Evolutionary conservation across 345 rosid species (phyloP).

Genomic region (Euphorbia pulcherrima): DNA sequence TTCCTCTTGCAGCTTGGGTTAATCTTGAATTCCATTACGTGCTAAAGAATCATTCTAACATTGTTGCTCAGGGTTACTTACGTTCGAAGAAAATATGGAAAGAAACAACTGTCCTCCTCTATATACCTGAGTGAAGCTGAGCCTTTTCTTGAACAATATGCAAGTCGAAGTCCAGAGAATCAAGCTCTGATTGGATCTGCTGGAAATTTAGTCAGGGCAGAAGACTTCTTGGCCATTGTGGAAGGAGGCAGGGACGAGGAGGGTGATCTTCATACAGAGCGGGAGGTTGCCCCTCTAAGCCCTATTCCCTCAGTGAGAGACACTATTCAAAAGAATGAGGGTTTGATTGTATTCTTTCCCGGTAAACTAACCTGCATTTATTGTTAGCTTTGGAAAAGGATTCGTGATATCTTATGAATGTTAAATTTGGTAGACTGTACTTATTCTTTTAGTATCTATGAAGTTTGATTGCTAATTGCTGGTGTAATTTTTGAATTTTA

Average conservation of each 20-base stretch:
- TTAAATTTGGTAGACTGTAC: not conserved
- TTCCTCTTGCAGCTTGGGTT: not conserved
- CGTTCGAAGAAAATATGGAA: conserved; percentile 65
- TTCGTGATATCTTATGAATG: not conserved
- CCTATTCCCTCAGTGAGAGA: conserved; percentile 45
- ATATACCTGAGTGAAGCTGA: conserved; percentile 84
- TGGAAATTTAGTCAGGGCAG: conserved; percentile 64
- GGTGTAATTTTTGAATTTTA: not conserved
- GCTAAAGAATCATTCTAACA: conserved; percentile 3
- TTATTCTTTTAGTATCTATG: not conserved
- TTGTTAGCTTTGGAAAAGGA: not conserved
- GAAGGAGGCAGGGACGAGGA: conserved; percentile 80
- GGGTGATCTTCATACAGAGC: conserved; percentile 70
- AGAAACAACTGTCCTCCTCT: conserved; percentile 64
- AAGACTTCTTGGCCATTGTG: conserved; percentile 78
- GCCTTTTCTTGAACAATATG: conserved; percentile 85
- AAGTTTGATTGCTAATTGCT: not conserved
- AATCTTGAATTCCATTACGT: not conserved
- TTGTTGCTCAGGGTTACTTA: conserved; percentile 60
- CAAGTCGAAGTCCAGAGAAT: conserved; percentile 63
- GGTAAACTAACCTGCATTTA: conserved; percentile 41
- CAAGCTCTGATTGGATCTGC: conserved; percentile 86
- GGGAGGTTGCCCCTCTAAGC: conserved; percentile 41
- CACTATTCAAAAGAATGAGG: conserved; percentile 59
- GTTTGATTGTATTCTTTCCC: conserved; percentile 89